Evolutionary conservation across 2,329 filamentous ascomycete genomes (phyloP).

Genomic region (Trichothecium roseum): DNA sequence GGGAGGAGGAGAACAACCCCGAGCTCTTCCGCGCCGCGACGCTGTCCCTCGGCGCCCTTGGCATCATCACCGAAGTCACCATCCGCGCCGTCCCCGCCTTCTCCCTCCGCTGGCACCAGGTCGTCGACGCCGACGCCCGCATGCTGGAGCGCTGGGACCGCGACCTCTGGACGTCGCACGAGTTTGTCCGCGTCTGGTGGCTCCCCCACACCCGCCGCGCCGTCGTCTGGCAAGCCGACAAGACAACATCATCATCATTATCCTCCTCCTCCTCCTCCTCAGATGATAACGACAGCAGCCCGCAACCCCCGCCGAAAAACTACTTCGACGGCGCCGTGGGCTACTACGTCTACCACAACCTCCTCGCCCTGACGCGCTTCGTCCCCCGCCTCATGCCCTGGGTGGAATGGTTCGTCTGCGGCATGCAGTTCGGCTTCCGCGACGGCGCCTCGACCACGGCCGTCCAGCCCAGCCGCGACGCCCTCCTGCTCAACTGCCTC

Average conservation of each 20-base stretch:
- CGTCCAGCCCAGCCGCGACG: conserved; percentile 68
- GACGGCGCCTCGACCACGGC: conserved; percentile 59
- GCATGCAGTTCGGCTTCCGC: conserved; percentile 91
- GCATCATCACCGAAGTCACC: conserved; percentile 83
- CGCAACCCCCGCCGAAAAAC: conserved; percentile 45
- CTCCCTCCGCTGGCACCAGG: conserved; percentile 80
- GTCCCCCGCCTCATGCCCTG: conserved; percentile 71
- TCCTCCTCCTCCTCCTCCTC: too few relatives aligned
- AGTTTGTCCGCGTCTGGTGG: conserved; percentile 97
- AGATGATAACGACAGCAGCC: conserved; percentile 47
- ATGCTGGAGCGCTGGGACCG: conserved; percentile 61
- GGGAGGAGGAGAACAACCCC: conserved; percentile 27
- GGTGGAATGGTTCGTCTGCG: conserved; percentile 94
- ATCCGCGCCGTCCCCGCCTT: conserved; percentile 72
- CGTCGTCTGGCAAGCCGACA: conserved; percentile 82
- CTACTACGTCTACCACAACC: conserved; percentile 84
- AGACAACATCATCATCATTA: too few relatives aligned
- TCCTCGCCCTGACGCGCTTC: conserved; percentile 71
- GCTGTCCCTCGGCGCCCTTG: conserved; percentile 78
- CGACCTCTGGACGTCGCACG: conserved; percentile 68
- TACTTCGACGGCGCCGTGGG: conserved; percentile 79
- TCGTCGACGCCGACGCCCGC: conserved; percentile 57
- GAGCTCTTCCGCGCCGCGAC: conserved; percentile 80
- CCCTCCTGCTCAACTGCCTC: conserved; percentile 90
- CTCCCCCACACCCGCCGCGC: conserved; percentile 83